These are phyloP conservation scores for Dispira simplex DNA, from an alignment of 192 early-diverging fungal genomes.

Conservation along the genomic window DNA sequence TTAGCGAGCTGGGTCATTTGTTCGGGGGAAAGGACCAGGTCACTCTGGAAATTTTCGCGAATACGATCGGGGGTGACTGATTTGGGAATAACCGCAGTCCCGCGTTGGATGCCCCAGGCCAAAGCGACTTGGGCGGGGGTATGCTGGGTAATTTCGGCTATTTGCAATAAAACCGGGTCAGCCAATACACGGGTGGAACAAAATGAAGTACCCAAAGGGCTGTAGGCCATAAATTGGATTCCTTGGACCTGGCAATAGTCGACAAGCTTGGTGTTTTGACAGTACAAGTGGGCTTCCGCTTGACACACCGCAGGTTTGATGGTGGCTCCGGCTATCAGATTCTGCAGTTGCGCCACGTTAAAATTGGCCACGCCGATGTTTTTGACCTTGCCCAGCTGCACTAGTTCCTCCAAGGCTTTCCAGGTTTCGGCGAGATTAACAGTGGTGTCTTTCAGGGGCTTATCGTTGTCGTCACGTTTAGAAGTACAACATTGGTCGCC, in stretches of 20 bases:
- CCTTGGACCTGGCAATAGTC: slow-evolving; percentile 36
- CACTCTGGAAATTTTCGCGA: slow-evolving; percentile 30
- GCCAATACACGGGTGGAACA: slow-evolving; percentile 29
- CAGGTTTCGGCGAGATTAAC: slow-evolving; percentile 44
- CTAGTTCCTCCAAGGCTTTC: slow-evolving; percentile 56
- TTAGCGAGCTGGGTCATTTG: slow-evolving; percentile 30
- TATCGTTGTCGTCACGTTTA: slow-evolving; percentile 9
- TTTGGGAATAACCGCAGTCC: slow-evolving; percentile 55
- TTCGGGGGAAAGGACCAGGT: slow-evolving; percentile 28
- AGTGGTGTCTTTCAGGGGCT: slow-evolving; percentile 18
- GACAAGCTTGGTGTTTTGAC: slow-evolving; percentile 44
- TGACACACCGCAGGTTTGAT: slow-evolving; percentile 58
- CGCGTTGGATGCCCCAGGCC: slow-evolving; percentile 46
- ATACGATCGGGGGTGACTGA: slow-evolving; percentile 33
- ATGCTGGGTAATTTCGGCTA: slow-evolving; percentile 34
- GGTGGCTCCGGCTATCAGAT: slow-evolving; percentile 35
- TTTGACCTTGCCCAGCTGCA: slow-evolving; percentile 32
- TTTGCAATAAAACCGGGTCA: slow-evolving; percentile 27
- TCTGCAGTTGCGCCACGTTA: slow-evolving; percentile 28
- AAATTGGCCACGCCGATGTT: slow-evolving; percentile 65
- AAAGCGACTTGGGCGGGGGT: slow-evolving; percentile 45
- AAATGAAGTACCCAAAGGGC: slow-evolving; percentile 42
- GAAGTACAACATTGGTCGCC: slow-evolving; percentile 21
- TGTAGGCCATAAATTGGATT: slow-evolving; percentile 57
- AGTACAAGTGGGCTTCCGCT: slow-evolving; percentile 61